Evolutionary conservation across 768 basidiomycete genomes (phyloP), one percentile per base, ranked within the genome.

Genomic region (Boletus patriciae): DNA sequence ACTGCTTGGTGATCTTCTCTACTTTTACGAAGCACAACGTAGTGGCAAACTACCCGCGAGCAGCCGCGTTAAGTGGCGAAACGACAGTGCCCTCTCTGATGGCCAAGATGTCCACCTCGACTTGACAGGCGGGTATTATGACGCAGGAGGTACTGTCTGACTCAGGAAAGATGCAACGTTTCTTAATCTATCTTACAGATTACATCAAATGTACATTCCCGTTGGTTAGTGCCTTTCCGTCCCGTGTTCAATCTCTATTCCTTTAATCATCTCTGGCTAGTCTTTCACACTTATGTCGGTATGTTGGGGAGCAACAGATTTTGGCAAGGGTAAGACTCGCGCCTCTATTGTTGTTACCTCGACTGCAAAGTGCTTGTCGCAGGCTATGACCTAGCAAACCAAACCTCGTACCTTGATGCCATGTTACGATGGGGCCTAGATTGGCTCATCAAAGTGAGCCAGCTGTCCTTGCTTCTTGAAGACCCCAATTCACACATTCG

Each of bases 11-110:
- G 85, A 88, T 68, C 71, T 88, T 27, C 69, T 96, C 27, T 96
- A 85, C 67, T 96, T 96, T 71, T 97, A 94, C 66, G 94, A 97
- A 59, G 93, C 87, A 2, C 94, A 97, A 66, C 80, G 94, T 19
- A 90, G 89, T 52, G 94, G 94, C 16, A 77, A 78, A 42, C 79
- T 96, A 16, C 81, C 87, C 1, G 64, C 73, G 15, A 77, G 77
- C 5, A 91, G 90, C 58, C 81, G 94, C 40, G 91, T 95, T 2
- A 67, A 81, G 25, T 98, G 95, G 95, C 78, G 94, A 50, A 97
- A 97, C 65, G 81, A 87, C 54, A 92, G 90, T 65, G 82, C 84
- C 18, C 63, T 87, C 23, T 74, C 83, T 36, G 95, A 98, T 72
- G 95, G 94, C 15, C 71, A 77, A 55, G 88, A 92, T 60, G 85